A percentile compares a stretch with the other conserved stretches of the same genome.
These are phyloP conservation scores for Petunia axillaris DNA, from an alignment of 257 asterid genomes.

Conservation along the genomic window DNA sequence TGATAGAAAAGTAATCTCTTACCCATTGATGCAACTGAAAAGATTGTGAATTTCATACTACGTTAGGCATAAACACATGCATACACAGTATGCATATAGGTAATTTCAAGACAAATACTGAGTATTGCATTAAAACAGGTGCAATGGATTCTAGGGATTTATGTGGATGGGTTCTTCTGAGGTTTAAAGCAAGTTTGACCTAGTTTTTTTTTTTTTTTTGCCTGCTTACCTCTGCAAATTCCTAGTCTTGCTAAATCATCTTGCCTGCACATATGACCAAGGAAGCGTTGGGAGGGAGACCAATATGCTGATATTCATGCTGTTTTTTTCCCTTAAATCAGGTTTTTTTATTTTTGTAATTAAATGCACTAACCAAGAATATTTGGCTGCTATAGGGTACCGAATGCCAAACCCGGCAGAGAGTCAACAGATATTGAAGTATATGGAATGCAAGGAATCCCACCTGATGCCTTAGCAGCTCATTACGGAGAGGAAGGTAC, in stretches of 20 bases:
- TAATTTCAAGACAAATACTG: not conserved
- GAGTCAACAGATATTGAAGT: conserved; percentile 92
- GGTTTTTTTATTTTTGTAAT: too few species aligned
- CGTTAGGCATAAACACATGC: not conserved
- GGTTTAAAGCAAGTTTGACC: not conserved
- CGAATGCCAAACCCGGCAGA: conserved; percentile 92
- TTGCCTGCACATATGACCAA: too few species aligned
- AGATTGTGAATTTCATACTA: not conserved
- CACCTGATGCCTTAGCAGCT: conserved; percentile 79
- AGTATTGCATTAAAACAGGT: not conserved
- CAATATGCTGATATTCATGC: too few species aligned
- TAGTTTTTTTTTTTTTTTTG: not conserved
- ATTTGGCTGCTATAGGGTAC: conserved; percentile 62
- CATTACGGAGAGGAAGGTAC: conserved; percentile 96
- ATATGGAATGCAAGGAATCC: conserved; percentile 99
- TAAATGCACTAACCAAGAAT: not conserved
- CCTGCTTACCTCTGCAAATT: not conserved
- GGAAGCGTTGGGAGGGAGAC: too few species aligned
- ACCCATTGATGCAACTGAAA: conserved; percentile 16
- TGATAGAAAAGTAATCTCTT: not conserved
- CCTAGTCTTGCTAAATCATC: not conserved
- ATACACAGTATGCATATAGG: not conserved
- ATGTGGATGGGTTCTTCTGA: conserved; percentile 4
- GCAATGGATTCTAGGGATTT: not conserved
- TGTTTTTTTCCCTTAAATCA: too few species aligned